These are phyloP conservation scores for Wakefieldia striispora DNA, from an alignment of 768 basidiomycete genomes.

Conservation along the genomic window DNA sequence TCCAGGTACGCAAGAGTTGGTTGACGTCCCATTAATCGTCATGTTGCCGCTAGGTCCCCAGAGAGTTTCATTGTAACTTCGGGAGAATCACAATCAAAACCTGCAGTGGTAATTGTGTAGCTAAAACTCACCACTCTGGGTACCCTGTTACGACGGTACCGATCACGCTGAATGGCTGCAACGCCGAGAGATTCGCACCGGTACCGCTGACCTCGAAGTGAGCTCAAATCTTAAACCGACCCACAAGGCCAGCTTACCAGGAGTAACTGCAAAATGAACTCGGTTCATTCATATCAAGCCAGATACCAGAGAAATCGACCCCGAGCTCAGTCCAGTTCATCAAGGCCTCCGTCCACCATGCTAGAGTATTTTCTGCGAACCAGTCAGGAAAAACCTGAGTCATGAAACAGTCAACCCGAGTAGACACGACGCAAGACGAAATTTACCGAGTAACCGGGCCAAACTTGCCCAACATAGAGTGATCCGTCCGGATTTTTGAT, in stretches of 20 bases:
- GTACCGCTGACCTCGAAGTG: slow-evolving; percentile 37
- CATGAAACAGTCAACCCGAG: no score
- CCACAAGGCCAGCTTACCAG: slow-evolving; percentile 33
- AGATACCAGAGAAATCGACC: slow-evolving; percentile 57
- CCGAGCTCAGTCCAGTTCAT: slow-evolving; percentile 50
- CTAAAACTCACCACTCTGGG: slow-evolving; percentile 57
- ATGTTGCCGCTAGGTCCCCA: slow-evolving; percentile 75
- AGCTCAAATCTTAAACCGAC: not conserved
- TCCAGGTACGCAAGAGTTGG: slow-evolving; percentile 38
- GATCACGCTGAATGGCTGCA: slow-evolving; percentile 50
- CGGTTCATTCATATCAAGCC: slow-evolving; percentile 69
- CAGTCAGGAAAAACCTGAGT: slow-evolving; percentile 56
- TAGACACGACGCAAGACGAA: not conserved
- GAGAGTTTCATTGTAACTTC: slow-evolving; percentile 57
- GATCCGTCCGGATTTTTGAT: slow-evolving; percentile 71
- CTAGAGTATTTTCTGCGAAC: slow-evolving; percentile 49
- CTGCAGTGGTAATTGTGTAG: not conserved
- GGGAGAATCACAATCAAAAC: not conserved
- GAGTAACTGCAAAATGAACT: slow-evolving; percentile 62
- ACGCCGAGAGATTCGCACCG: slow-evolving; percentile 53
- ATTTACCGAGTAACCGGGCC: slow-evolving; percentile 71
- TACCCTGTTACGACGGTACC: slow-evolving; percentile 54
- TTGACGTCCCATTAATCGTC: slow-evolving; percentile 63
- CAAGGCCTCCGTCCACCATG: slow-evolving; percentile 60
- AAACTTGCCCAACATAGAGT: slow-evolving; percentile 71